phyloP scores from a whole-genome alignment of 768 basidiomycete species.

The Baorangia bicolor region DNA sequence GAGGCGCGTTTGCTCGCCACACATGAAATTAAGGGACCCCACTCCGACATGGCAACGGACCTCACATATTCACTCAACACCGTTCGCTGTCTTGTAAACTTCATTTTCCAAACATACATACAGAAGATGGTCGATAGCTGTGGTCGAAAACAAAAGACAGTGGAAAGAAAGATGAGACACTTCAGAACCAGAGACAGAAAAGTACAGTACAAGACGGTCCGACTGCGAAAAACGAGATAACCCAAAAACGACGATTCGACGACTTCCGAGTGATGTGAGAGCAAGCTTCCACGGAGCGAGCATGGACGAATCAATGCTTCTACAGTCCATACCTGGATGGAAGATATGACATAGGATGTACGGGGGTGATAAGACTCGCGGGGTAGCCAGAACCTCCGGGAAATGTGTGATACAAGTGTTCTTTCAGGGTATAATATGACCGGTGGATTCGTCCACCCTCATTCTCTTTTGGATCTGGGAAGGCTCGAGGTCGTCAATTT shows the following conservation, averaged over 20 bases:
- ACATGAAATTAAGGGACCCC: conserved; percentile 22
- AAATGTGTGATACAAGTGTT: conserved; percentile 23
- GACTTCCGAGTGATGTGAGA: conserved; percentile 28
- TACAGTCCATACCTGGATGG: conserved; percentile 31
- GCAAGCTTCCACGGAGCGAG: conserved; percentile 30
- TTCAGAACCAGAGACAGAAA: conserved; percentile 20
- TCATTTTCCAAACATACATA: conserved; percentile 34
- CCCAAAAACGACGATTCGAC: conserved; percentile 34
- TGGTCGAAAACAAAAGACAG: conserved; percentile 15
- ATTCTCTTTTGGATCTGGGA: conserved; percentile 66
- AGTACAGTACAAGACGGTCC: conserved; percentile 39
- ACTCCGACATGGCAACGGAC: conserved; percentile 28
- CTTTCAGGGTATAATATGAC: conserved; percentile 56
- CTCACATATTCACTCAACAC: not conserved
- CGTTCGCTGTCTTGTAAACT: conserved; percentile 11
- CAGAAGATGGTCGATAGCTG: conserved; percentile 30
- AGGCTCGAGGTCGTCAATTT: conserved; percentile 52
- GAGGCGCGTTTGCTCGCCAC: conserved; percentile 2
- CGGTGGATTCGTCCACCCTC: conserved; percentile 56
- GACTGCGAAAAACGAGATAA: conserved; percentile 31
- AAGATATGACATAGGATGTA: conserved; percentile 20
- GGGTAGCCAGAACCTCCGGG: conserved; percentile 24
- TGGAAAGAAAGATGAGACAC: conserved; percentile 9
- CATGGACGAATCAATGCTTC: conserved; percentile 27
- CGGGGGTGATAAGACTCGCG: conserved; percentile 22